Conservation (phyloP, 2,329 filamentous ascomycete genomes). For the Zymoseptoria brevis region DNA sequence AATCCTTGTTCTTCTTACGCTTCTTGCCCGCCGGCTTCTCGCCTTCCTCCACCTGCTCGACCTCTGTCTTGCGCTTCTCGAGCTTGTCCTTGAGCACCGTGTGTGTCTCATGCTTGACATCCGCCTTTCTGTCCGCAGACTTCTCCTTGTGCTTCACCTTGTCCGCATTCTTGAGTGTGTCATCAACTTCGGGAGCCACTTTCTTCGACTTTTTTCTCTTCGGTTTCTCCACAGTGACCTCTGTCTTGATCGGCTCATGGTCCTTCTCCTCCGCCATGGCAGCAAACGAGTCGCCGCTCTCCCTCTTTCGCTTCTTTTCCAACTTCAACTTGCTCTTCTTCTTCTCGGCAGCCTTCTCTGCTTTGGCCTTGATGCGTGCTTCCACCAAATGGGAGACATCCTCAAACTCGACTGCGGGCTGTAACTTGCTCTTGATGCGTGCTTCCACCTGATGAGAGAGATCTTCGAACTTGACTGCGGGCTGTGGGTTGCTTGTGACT, state of each 20-base stretch:
- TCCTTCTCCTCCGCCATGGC: not conserved
- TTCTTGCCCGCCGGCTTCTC: not conserved
- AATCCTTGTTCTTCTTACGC: not conserved
- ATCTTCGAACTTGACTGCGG: not conserved
- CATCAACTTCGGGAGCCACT: not conserved
- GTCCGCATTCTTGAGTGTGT: not conserved
- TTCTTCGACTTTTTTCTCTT: not conserved
- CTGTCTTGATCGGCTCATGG: not conserved
- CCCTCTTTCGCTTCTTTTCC: constrained; percentile 30
- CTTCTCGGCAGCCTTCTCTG: constrained; percentile 17
- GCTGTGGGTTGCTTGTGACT: not conserved
- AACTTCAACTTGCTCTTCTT: constrained; percentile 5
- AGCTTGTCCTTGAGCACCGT: not conserved
- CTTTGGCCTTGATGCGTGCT: constrained; percentile 26
- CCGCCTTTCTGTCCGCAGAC: not conserved
- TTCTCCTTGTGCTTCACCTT: not conserved
- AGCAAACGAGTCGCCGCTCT: constrained; percentile 21
- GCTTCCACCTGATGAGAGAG: not conserved
- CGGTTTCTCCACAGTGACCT: not conserved
- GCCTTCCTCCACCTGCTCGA: not conserved
- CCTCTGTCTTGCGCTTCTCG: not conserved
- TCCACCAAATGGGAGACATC: constrained; percentile 27
- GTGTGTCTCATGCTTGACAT: not conserved
- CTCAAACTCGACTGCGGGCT: constrained; percentile 19
- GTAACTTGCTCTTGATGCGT: not conserved